These are phyloP conservation scores for Citrullus mucosospermus DNA, from an alignment of 306 rosid genomes.

Conservation along the genomic window DNA sequence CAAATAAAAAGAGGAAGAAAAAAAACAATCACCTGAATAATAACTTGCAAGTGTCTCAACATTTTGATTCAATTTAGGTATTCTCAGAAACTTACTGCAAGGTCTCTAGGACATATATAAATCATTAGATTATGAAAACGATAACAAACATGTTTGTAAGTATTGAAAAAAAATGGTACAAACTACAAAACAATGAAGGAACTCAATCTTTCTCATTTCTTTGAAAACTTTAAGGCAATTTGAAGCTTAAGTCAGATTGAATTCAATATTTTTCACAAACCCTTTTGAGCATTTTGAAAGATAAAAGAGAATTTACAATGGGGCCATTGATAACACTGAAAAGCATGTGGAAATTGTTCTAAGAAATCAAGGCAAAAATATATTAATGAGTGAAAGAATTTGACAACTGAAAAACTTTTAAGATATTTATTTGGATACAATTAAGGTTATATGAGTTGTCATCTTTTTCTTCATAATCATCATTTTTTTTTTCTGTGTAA, in stretches of 20 bases:
- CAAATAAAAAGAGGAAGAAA: no score
- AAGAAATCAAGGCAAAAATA: not conserved
- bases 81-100: not conserved
- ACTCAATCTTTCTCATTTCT: not conserved
- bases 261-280: not conserved
- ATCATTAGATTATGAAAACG: not conserved
- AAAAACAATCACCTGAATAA: not conserved
- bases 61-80: not conserved
- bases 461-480: not conserved
- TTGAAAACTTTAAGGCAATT: not conserved
- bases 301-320: not conserved
- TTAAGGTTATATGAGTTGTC: not conserved
- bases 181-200: not conserved
- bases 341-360: not conserved
- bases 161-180: not conserved
- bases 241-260: not conserved
- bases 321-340: not conserved
- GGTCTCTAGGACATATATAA: not conserved
- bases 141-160: not conserved
- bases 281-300: not conserved
- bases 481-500: not conserved
- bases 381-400: not conserved
- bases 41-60: not conserved
- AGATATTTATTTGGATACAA: not conserved
- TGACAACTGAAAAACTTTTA: not conserved